These are phyloP conservation scores for Ustanciosporium gigantosporum DNA, from an alignment of 1,284 basidiomycete species.

Conservation along the genomic window DNA sequence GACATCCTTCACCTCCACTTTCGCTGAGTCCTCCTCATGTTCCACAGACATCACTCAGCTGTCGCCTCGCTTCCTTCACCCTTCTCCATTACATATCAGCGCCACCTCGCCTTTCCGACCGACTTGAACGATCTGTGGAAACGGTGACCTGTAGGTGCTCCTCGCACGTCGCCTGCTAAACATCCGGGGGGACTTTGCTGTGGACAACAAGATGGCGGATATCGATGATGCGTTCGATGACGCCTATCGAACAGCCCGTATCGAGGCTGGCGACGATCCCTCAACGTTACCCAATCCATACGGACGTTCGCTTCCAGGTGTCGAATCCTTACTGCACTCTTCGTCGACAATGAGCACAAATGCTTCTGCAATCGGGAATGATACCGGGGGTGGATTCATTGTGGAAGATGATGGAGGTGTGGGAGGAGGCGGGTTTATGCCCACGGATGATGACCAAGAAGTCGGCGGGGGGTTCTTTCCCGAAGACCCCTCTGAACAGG, in stretches of 20 bases:
- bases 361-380: background rate
- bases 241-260: constrained; percentile 29
- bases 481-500: constrained; percentile 1
- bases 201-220: constrained; percentile 1
- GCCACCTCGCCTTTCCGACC: too few relatives aligned
- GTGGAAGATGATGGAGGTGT: constrained; percentile 4
- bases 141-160: too few relatives aligned
- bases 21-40: too few relatives aligned
- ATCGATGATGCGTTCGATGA: constrained; percentile 43
- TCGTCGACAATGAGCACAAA: background rate
- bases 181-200: too few relatives aligned
- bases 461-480: constrained; percentile 8
- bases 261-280: constrained; percentile 37
- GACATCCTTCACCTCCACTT: too few relatives aligned
- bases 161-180: too few relatives aligned
- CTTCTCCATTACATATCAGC: too few relatives aligned
- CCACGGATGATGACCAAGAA: constrained; percentile 4
- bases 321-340: background rate
- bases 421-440: constrained; percentile 18
- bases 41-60: too few relatives aligned
- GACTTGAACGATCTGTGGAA: too few relatives aligned
- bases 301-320: constrained; percentile 3
- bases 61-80: too few relatives aligned
- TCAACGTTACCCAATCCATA: constrained; percentile 36
- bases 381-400: constrained; percentile 17